Evolutionary conservation across 2,329 filamentous ascomycete species (phyloP).

Genomic region (Fusarium redolens): DNA sequence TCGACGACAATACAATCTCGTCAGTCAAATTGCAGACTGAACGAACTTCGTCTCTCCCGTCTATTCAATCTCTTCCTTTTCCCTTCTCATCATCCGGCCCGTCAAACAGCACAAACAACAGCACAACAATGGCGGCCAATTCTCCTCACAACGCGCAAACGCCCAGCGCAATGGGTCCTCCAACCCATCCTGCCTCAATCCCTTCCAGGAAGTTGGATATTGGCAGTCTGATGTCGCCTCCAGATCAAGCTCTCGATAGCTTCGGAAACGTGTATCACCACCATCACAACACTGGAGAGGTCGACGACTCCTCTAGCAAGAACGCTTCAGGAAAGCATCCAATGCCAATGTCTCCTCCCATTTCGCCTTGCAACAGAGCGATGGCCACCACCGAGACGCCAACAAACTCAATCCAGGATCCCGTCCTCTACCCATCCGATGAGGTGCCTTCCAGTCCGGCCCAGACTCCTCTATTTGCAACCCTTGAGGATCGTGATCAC

Average conservation of each 20-base stretch:
- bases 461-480: slow-evolving; percentile 63
- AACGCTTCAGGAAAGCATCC: slow-evolving; percentile 49
- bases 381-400: slow-evolving; percentile 50
- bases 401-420: slow-evolving; percentile 58
- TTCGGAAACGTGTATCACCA: slow-evolving; percentile 54
- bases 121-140: slow-evolving; percentile 44
- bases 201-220: slow-evolving; percentile 60
- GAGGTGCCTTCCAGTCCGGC: slow-evolving; percentile 54
- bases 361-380: slow-evolving; percentile 61
- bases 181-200: slow-evolving; percentile 40
- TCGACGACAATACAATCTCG: slow-evolving; percentile 44
- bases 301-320: slow-evolving; percentile 21
- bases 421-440: slow-evolving; percentile 66
- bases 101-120: slow-evolving; percentile 29
- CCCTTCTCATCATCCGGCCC: slow-evolving; percentile 22
- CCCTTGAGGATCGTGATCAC: slow-evolving; percentile 45
- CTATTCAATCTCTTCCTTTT: slow-evolving; percentile 18
- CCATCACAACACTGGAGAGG: slow-evolving; percentile 33
- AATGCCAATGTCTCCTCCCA: slow-evolving; percentile 66
- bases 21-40: slow-evolving; percentile 33
- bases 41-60: slow-evolving; percentile 22
- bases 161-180: slow-evolving; percentile 47
- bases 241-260: slow-evolving; percentile 66
- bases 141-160: slow-evolving; percentile 34
- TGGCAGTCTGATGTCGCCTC: slow-evolving; percentile 71